Evolutionary conservation across 2,329 filamentous ascomycete genomes (phyloP), one percentile per base, ranked within the genome.

Genomic region (Fusarium keratoplasticum): DNA sequence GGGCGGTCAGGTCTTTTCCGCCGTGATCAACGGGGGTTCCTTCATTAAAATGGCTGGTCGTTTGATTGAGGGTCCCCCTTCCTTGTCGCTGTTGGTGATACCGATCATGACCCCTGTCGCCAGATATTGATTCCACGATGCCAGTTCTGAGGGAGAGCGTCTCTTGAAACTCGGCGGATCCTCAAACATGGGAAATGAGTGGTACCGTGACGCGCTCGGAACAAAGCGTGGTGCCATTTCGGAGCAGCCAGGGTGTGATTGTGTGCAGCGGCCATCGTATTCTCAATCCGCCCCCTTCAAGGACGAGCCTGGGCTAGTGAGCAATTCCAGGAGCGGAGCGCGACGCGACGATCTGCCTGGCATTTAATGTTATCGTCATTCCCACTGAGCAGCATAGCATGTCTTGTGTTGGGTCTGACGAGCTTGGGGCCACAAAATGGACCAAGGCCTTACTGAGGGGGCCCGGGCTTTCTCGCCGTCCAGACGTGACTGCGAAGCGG

Each of bases 401-500:
- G 40, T 54, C 50, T 61, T 52, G 50, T 58, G 38, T 38, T 66
- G 29, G 27, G 40, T 62, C 66, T 47, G 36, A 55, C 42, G 47
- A 72, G 54, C 61, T 58, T 60, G 36, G 33, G 58, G 47, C 47
- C 55, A 29, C 33, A 22, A 42, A 58, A 44, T 62, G 47, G 35
- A 63, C 35, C 50, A 33, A 27, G 40, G 18, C 25, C 18, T 78
- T 77, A 78, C 71, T 78, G 72, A 33, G 67, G 70, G 50, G 67
- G 68, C 10, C 68, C 70, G 40, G 78, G 78, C 70, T 72, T 78
- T 70, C 73, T 75, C 18, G 76, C 77, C 25, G 76, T 79, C 75
- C 77, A 79, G n/a, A 79, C 66, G 67, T 79, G 58, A 36, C 78
- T 79, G 52, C 13, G n/a, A 47, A 33, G 42, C 35, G 54, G 44